Base-by-base conservation (phyloP, 306 rosid species). In the Sicyos edulis region DNA sequence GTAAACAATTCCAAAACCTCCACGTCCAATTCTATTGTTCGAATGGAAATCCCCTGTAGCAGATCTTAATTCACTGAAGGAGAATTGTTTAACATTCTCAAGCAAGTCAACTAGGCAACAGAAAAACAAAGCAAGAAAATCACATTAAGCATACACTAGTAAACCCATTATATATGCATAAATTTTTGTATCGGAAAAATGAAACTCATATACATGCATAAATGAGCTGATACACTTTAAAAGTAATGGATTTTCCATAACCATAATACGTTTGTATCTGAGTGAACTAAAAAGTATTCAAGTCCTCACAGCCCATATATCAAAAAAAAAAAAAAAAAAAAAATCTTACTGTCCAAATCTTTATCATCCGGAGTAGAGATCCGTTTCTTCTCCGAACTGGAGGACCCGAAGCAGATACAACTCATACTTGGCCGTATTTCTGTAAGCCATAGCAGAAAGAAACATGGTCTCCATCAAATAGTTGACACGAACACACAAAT, bases 1-100 rank as follows among this genome's bases (percentile, higher is more conserved):
- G 77, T 85, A 91, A 78, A 95, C 99, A 17, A 86, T 84, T 71
- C 99, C 99, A 79, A 91, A 95, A 45, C 99, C 97, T 64, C 99
- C 99, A 16, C 86, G 82, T 78, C 99, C 99, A 50, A 95, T 77
- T 88, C 84, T 91, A 71, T 85, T 85, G 59, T 83, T 83, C 19
- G 75, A 47, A 79, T 89, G 82, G 77, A 89, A 95, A 79, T 86
- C 77, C 81, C 82, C 83, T 3, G 99, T 89, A 26, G 99, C 99
- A 42, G 60, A 64, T 80, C 82, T 87, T 77, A 95, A 51, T 74
- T 89, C 97, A 58, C 79, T 70, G 76, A 85, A 85, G 71, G 96
- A 84, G 85, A 91, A 86, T 57, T 74, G 51, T 81, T 55, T 87
- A 19, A 85, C 76, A 79, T 76, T 89, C 75, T 72, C 89, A 74